Percentiles rank a stretch among this genome's conserved stretches.
Conservation (phyloP, 225 moss, liverwort and hornwort genomes). For the Sphagnum tenellum region DNA sequence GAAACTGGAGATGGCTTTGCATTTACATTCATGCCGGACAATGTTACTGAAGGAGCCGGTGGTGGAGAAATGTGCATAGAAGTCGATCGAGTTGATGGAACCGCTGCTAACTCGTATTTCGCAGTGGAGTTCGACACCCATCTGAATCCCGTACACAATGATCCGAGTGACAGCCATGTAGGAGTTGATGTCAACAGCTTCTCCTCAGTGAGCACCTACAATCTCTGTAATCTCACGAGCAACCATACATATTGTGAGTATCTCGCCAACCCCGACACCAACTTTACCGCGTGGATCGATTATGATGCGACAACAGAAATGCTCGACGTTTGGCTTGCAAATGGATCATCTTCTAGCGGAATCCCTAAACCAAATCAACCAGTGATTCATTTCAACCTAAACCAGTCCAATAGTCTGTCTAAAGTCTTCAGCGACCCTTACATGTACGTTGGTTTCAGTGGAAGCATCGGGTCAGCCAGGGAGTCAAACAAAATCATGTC, state of each 20-base stretch:
- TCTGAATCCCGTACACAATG: background rate
- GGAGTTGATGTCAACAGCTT: slow-evolving; percentile 30
- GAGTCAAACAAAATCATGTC: slow-evolving; percentile 10
- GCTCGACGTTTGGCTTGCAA: slow-evolving; percentile 5
- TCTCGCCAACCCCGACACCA: background rate
- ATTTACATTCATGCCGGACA: slow-evolving; percentile 8
- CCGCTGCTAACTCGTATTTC: slow-evolving; percentile 7
- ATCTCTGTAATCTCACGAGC: background rate
- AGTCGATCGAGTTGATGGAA: background rate
- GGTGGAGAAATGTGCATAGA: slow-evolving; percentile 7
- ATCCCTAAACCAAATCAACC: background rate
- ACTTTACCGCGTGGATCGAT: slow-evolving; percentile 24
- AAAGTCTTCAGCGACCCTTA: slow-evolving; percentile 1
- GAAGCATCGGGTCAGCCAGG: slow-evolving; percentile 17
- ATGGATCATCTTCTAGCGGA: background rate
- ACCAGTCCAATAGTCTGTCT: background rate
- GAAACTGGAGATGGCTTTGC: slow-evolving; percentile 14
- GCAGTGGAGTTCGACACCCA: slow-evolving; percentile 33
- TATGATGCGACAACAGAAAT: slow-evolving; percentile 19
- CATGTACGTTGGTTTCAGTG: slow-evolving; percentile 8
- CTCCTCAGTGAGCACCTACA: slow-evolving; percentile 3
- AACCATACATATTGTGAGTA: background rate
- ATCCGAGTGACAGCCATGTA: slow-evolving; percentile 33
- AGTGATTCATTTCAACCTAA: background rate
- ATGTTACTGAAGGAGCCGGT: background rate